Percentiles rank a stretch among this genome's conserved stretches.
phyloP scores from a whole-genome alignment of 345 rosid genomes.

The Brassica juncea region DNA sequence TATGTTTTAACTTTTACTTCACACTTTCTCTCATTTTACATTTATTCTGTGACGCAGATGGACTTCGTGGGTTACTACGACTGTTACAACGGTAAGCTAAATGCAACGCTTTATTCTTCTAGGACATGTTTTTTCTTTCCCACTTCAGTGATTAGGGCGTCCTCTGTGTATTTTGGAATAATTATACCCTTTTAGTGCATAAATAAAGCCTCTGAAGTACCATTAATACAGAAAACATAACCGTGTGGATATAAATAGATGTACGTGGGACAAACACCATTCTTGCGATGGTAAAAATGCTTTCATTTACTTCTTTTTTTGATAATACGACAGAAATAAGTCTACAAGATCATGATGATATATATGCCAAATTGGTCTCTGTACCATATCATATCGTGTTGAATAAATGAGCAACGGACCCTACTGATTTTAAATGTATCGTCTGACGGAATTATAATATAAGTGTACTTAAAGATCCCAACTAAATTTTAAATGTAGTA shows the following conservation, averaged over 20 bases:
- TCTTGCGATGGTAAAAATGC: neutral
- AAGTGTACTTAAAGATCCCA: neutral
- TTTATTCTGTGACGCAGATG: slow-evolving; percentile 43
- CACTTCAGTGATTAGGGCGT: neutral
- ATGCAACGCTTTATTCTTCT: neutral
- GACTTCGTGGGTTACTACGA: slow-evolving; percentile 44
- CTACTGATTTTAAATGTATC: slow-evolving; percentile 8
- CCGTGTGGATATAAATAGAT: neutral
- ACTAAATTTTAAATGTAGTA: neutral
- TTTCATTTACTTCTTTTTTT: neutral
- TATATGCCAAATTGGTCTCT: slow-evolving; percentile 8
- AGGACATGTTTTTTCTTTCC: neutral
- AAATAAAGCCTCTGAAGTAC: neutral
- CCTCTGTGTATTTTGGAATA: neutral
- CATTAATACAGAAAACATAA: slow-evolving; percentile 11
- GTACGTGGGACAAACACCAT: neutral
- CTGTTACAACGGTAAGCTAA: slow-evolving; percentile 49
- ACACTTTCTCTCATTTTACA: neutral
- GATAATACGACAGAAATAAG: slow-evolving; percentile 5
- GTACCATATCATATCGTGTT: slow-evolving; percentile 2
- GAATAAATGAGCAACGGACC: slow-evolving; percentile 17
- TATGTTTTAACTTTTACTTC: neutral
- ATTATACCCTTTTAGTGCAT: neutral
- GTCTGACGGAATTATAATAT: neutral
- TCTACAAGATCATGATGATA: slow-evolving; percentile 22